Conservation (phyloP, 2,329 filamentous ascomycete genomes). For the Exophiala oligosperma region DNA sequence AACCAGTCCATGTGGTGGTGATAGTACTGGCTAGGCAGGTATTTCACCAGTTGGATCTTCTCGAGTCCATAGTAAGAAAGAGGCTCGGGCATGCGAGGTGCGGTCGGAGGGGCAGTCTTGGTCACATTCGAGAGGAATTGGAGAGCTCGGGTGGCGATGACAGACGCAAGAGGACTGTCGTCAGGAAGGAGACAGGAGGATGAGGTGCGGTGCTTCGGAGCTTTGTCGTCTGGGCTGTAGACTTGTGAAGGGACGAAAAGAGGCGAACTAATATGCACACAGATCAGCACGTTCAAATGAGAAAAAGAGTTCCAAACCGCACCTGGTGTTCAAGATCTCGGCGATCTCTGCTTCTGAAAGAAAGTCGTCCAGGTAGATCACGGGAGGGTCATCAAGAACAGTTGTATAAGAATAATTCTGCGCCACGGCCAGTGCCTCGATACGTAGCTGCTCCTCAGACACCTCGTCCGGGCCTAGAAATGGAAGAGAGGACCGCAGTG, state of each 20-base stretch:
- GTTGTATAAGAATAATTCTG: background rate
- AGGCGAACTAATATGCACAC: background rate
- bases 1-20: slow-evolving; percentile 12
- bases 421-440: background rate
- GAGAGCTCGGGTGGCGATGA: background rate
- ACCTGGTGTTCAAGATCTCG: background rate
- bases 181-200: background rate
- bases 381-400: background rate
- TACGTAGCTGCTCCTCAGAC: background rate
- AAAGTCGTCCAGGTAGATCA: background rate
- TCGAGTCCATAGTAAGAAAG: slow-evolving; percentile 6
- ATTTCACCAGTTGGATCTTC: slow-evolving; percentile 11
- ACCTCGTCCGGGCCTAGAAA: background rate
- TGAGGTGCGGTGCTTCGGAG: slow-evolving; percentile 1
- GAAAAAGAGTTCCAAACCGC: background rate
- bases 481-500: background rate
- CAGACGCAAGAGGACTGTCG: background rate
- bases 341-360: background rate
- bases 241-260: slow-evolving; percentile 2
- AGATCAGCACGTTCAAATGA: background rate
- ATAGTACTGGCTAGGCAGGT: slow-evolving; percentile 6
- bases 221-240: background rate
- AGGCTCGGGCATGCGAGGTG: background rate
- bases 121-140: background rate
- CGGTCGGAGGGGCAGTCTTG: background rate